Evolutionary conservation across 164 flowering plant species (phyloP).

Genomic region (Vitis vinifera): ASM3070453v1 NC_081810.1:17140501-17141000

Average conservation of each 20-base stretch:
- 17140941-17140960: conserved; percentile 74
- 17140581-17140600: too few species aligned
- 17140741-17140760: conserved; percentile 98
- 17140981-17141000: conserved; percentile 22
- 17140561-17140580: too few species aligned
- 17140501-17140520: too few species aligned
- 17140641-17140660: neutral
- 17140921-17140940: conserved; percentile 67
- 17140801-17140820: neutral
- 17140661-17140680: conserved; percentile 59
- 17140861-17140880: neutral
- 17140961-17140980: conserved; percentile 73
- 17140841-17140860: conserved; percentile 1
- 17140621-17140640: too few species aligned
- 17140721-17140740: conserved; percentile 96
- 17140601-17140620: too few species aligned
- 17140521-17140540: too few species aligned
- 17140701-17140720: conserved; percentile 68
- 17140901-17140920: conserved; percentile 88
- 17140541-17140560: too few species aligned
- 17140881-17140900: conserved; percentile 82
- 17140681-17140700: conserved; percentile 65
- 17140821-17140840: neutral
- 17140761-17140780: conserved; percentile 74
- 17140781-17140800: conserved; percentile 81